phyloP scores from a whole-genome alignment of 2,329 filamentous ascomycete species.

The Lasiodiplodia gonubiensis region DNA sequence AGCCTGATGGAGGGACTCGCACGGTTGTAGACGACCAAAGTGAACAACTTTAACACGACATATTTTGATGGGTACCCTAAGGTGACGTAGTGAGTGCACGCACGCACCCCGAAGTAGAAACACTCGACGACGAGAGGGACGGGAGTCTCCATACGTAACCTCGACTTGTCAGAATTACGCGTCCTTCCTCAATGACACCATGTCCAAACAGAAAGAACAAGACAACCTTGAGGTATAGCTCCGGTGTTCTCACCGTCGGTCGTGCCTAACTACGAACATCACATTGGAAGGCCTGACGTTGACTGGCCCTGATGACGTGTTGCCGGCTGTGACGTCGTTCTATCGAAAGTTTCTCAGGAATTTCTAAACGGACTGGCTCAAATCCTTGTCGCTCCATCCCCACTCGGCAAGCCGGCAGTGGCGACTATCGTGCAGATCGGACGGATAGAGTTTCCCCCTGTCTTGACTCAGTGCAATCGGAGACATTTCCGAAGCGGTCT shows the following conservation, averaged over 20 bases:
- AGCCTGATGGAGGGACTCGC: no score
- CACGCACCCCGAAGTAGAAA: neutral
- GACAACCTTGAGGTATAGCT: neutral
- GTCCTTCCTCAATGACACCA: neutral
- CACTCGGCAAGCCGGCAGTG: neutral
- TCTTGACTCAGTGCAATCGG: neutral
- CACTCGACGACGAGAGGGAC: neutral
- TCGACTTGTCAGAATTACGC: neutral
- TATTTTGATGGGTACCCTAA: neutral
- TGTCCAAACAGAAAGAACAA: neutral
- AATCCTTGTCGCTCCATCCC: neutral
- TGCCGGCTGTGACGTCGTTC: neutral
- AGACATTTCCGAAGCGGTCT: neutral
- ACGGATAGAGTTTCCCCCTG: neutral
- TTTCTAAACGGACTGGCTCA: no score
- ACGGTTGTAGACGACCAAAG: neutral
- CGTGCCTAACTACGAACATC: neutral
- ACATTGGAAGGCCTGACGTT: neutral
- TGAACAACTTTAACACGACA: neutral
- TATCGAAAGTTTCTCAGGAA: neutral
- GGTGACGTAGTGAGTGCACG: neutral
- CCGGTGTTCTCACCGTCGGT: neutral
- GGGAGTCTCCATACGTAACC: neutral
- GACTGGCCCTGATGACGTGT: neutral
- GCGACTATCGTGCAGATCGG: slow-evolving; percentile 14